Conservation (phyloP, 1,284 basidiomycete species). For the Sutorius eximius region DNA sequence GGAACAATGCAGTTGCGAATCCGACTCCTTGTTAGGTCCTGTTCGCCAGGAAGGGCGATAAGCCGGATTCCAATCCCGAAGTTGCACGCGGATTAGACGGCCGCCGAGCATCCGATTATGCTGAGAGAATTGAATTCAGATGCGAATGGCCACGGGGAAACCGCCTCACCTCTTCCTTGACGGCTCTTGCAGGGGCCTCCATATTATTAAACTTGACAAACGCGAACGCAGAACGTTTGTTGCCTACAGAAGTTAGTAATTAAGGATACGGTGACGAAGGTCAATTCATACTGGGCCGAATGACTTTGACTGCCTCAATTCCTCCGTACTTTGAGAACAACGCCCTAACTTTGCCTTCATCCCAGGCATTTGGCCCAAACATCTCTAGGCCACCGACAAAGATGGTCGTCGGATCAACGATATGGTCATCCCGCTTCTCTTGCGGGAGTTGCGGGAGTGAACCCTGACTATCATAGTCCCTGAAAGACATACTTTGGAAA, state of each 20-base stretch:
- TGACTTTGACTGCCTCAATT: conserved; percentile 60
- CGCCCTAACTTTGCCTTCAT: conserved; percentile 55
- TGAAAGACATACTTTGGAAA: conserved; percentile 32
- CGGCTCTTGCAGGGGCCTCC: conserved; percentile 58
- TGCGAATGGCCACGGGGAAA: background rate
- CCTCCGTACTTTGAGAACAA: conserved; percentile 65
- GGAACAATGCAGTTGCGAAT: conserved; percentile 14
- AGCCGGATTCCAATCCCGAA: conserved; percentile 57
- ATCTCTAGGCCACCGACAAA: conserved; percentile 76
- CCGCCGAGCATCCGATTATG: conserved; percentile 68
- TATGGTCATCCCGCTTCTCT: conserved; percentile 30
- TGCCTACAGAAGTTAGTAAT: conserved; percentile 41
- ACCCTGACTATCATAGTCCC: conserved; percentile 21
- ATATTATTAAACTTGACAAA: conserved; percentile 68
- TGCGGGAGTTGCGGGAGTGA: conserved; percentile 17
- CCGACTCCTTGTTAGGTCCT: conserved; percentile 35
- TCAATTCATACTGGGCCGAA: conserved; percentile 55
- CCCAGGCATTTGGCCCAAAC: conserved; percentile 62
- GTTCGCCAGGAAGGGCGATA: conserved; percentile 44
- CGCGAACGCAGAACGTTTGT: conserved; percentile 66
- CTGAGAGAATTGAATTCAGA: conserved; percentile 38
- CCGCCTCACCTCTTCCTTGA: conserved; percentile 56
- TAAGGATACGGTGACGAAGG: background rate
- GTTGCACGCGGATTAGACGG: conserved; percentile 69
- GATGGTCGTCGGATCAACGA: conserved; percentile 63